Evolutionary conservation across 208 protist genomes (phyloP).

Genomic region (Crithidia sp.): DNA sequence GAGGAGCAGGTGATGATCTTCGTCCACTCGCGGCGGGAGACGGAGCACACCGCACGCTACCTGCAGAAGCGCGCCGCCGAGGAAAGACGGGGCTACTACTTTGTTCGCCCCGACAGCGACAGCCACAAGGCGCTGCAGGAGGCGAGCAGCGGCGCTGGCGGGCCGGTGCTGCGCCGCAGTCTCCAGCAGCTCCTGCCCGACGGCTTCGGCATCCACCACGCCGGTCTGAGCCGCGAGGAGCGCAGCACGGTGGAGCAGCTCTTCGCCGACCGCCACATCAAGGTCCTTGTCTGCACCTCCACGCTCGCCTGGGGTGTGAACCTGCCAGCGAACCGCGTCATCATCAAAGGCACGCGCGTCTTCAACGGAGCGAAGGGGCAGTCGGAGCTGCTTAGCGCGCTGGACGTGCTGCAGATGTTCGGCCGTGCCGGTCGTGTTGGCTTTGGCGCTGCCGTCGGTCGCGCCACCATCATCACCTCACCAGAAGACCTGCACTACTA

Average conservation of each 20-base stretch:
- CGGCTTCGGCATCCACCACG: conserved; percentile 99
- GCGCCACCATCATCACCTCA: conserved; percentile 97
- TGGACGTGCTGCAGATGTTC: conserved; percentile 99
- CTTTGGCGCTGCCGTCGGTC: conserved; percentile 93
- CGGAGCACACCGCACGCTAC: conserved; percentile 94
- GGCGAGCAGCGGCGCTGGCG: conserved; percentile 32
- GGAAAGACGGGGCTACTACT: conserved; percentile 87
- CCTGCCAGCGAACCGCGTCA: conserved; percentile 99
- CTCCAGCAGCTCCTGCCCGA: conserved; percentile 90
- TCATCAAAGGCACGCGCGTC: conserved; percentile 99
- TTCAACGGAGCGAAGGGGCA: conserved; percentile 97
- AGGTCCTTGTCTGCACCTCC: conserved; percentile 98
- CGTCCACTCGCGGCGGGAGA: conserved; percentile 99
- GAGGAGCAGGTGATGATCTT: conserved; percentile 98
- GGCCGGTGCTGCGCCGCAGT: conserved; percentile 42
- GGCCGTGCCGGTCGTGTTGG: conserved; percentile 98
- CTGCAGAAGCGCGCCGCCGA: conserved; percentile 92
- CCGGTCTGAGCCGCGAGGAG: conserved; percentile 97
- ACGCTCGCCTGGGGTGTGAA: conserved; percentile 99
- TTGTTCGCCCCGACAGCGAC: conserved; percentile 89
- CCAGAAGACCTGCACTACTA: conserved; percentile 98
- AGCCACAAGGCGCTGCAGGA: conserved; percentile 87
- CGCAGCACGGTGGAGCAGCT: conserved; percentile 97
- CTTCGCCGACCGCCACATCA: conserved; percentile 96
- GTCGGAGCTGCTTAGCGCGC: conserved; percentile 95